A percentile compares a stretch with the other conserved stretches of the same genome.
These are phyloP conservation scores for Thyridium curvatum DNA, from an alignment of 2,329 filamentous ascomycete species.

Conservation along the genomic window DNA sequence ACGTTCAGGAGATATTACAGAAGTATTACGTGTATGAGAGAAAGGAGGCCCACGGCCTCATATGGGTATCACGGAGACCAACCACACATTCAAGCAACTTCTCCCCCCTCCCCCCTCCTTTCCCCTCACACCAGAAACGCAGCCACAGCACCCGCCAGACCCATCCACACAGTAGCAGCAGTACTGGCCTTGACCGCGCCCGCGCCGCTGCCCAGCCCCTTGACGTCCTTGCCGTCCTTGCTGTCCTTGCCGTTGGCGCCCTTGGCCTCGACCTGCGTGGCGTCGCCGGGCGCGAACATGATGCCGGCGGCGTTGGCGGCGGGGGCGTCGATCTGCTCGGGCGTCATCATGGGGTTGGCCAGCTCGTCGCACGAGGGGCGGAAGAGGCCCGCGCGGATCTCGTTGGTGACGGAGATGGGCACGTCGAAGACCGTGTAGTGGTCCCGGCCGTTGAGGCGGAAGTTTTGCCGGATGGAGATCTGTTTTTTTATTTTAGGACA, in stretches of 20 bases:
- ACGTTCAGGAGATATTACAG: too few species aligned
- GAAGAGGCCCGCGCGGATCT: conserved; percentile 35
- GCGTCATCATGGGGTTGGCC: conserved; percentile 43
- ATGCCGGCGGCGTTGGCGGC: conserved; percentile 37
- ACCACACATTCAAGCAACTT: too few species aligned
- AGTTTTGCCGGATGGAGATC: conserved; percentile 67
- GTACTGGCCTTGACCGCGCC: too few species aligned
- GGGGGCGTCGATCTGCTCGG: conserved; percentile 35
- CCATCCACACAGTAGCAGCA: neutral
- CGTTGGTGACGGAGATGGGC: conserved; percentile 62
- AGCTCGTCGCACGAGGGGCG: conserved; percentile 38
- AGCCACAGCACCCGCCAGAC: neutral
- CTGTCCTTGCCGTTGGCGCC: conserved; percentile 7
- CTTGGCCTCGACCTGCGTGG: conserved; percentile 34
- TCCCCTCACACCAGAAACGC: neutral
- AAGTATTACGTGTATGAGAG: too few species aligned
- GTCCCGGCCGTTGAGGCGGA: conserved; percentile 56
- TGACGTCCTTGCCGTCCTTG: conserved; percentile 20
- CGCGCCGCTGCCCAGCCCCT: conserved; percentile 8
- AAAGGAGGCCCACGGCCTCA: too few species aligned
- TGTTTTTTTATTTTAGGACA: conserved; percentile 14
- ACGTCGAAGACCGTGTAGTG: conserved; percentile 67
- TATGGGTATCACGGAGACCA: too few species aligned
- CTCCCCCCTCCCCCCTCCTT: neutral
- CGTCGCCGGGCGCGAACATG: conserved; percentile 45